Base-by-base conservation (phyloP, 768 basidiomycete species). In the Mycena polygramma region DNA sequence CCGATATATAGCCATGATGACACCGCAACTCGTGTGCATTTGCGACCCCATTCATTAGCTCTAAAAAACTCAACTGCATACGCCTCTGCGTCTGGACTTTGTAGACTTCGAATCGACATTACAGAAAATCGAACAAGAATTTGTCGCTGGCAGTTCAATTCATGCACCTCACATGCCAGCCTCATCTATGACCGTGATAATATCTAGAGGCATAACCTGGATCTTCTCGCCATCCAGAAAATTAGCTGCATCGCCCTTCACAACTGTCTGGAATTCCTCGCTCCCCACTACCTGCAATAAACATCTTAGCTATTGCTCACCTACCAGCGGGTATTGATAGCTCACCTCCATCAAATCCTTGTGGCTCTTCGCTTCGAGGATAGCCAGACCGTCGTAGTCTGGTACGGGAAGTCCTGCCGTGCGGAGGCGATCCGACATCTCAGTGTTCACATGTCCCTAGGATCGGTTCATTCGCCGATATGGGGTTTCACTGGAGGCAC, bases 301-400 rank as follows among this genome's bases (percentile, higher is more conserved):
- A 4, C 41, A 51, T 51, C 49, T 22, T 10, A 41, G 41, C 3
- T 41, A 41, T 26, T 8, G 30, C 30, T 30, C 22, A 9, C 14
- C 22, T 24, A 51, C 48, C 9, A 9, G 48, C 4, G 8, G 8
- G 26, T 24, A 24, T 22, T 24, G 49, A 13, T 24, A 51, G 57
- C 71, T n/a, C 54, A 80, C 80, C 59, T 73, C 77, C 22, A 77
- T 73, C 39, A 83, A 71, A 59, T 79, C 79, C 17, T 77, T 79
- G 65, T 77, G 78, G 20, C 76, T 79, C 57, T 81, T 75, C 11
- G 79, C 81, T 35, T 82, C 80, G 26, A 82, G 75, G 11, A 79
- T 63, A 43, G 73, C 74, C 49, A 80, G 55, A 8, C 81, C 82
- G 63, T 79, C 78, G 69, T 72, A 81, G 0, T 75, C 73, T n/a